Evolutionary conservation across 805 yeast species (phyloP), one percentile per base, ranked within the genome.

Genomic region (Kodamaea hsintzibuensis): DNA sequence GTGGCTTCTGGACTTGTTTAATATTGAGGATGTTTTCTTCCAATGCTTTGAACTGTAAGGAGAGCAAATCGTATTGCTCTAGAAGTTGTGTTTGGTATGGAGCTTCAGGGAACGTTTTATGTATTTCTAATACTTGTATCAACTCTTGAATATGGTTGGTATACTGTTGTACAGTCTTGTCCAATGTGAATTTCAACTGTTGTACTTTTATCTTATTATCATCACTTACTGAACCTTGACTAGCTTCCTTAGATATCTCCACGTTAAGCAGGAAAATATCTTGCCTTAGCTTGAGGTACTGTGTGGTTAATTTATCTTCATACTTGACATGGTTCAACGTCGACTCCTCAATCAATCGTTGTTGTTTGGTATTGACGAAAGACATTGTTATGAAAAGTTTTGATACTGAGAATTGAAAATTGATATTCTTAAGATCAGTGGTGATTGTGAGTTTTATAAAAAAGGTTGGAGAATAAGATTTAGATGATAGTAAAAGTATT

Each of bases 271-370:
- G 61, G 22, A 64, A 59, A 1, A 71, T 65, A 13, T 71, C 72
- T 53, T 68, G 73, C 49, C 80, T 59, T 9, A 72, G 52, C 40
- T 64, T 62, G 39, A 73, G 61, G 51, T 76, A 76, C 53, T 66
- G 72, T 7, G 59, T 45, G 1, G 73, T 64, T 9, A 64, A 52
- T 50, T 68, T 70, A 51, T 76, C 79, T 55, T 70, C 65, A 47
- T 64, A 67, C 48, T 62, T 60, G 38, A 74, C 65, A 54, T 63
- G 66, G 49, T 64, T 67, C 7, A 60, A 19, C 8, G 72, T 64
- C 2, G 73, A 58, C 42, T 63, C 67, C 27, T 72, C 76, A 2
- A 73, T 67, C 48, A 72, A 57, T 27, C 60, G 65, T 55, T 69
- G 76, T 52, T 73, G 76, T 50, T 63, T 68, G 43, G 17, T 40